These are phyloP conservation scores for Penicillium sp. DNA, from an alignment of 2,329 filamentous ascomycete genomes.

Conservation along the genomic window DNA sequence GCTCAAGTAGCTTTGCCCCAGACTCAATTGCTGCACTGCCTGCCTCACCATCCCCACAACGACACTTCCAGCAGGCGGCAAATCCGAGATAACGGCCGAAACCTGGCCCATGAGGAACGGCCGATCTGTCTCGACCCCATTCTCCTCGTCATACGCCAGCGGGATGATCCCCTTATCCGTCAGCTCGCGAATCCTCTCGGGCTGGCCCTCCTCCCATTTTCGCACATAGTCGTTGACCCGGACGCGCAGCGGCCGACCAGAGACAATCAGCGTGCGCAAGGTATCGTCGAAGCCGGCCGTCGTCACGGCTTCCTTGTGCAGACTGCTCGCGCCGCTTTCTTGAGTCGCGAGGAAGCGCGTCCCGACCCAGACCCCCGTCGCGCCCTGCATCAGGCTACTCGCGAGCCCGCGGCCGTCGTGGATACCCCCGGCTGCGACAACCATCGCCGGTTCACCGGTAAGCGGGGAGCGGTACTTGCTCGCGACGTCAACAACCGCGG, in stretches of 20 bases:
- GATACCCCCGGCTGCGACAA: constrained; percentile 93
- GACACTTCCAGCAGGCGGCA: no score
- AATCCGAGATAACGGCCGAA: no score
- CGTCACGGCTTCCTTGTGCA: constrained; percentile 92
- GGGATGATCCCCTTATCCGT: no score
- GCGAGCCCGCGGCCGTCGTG: constrained; percentile 90
- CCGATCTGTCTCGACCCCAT: no score
- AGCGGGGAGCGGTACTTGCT: constrained; percentile 78
- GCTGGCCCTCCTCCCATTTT: no score
- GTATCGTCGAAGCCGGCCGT: constrained; percentile 95
- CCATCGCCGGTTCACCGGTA: constrained; percentile 83
- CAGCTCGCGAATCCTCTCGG: no score
- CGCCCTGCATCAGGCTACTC: constrained; percentile 88
- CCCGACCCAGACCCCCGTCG: constrained; percentile 91
- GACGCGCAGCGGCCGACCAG: constrained; percentile 81
- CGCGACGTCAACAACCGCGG: constrained; percentile 58
- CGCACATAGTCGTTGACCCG: no score
- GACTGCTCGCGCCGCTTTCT: constrained; percentile 89
- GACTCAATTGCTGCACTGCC: no score
- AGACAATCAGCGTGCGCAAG: constrained; percentile 97
- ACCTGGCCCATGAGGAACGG: no score
- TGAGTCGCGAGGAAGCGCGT: constrained; percentile 93
- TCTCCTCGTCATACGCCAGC: no score
- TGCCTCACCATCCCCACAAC: no score
- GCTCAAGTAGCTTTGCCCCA: no score